Evolutionary conservation across 2,329 filamentous ascomycete genomes (phyloP), one percentile per base, ranked within the genome.

Genomic region (Verticillium zaregamsianum): DNA sequence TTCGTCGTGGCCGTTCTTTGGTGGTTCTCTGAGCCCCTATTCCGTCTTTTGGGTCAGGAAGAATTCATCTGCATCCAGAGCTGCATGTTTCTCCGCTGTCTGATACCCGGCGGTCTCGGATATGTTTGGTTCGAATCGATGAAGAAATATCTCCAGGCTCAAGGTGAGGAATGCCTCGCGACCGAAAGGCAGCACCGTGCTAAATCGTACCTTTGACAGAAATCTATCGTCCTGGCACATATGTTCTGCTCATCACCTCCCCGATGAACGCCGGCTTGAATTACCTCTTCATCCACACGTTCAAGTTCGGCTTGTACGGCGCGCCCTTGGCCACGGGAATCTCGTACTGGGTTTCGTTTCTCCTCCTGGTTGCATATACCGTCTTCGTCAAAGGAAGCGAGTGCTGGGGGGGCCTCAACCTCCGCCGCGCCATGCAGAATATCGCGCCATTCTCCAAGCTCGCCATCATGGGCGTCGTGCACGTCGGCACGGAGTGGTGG

Each of bases 401-500:
- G 67, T 93, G 91, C 73, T 96, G 92, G 92, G 90, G 89, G 55
- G 92, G 92, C 0, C 87, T 82, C 2, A 71, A 87, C 73, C 85
- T 85, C 7, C 80, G 81, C 4, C 82, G 82, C 57, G 89, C 88
- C 2, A 71, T 90, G n/a, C 78, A 83, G 1, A 90, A 93, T 68
- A 79, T 90, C 17, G 76, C 83, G 17, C 86, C 87, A 0, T 96
- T 96, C 71, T 82, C 90, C 1, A 86, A 87, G 11, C 85, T 96
- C 3, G 91, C 92, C 0, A 74, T 90, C 15, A 79, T 96, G 0
- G 93, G 92, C 0, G 81, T 96, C 52, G 77, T 96, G 3, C 92
- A 96, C 66, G 90, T 96, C 5, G 93, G 91, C 3, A 95, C 92
- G 0, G 93, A 96, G 75, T 96, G 92, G 92, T 96, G 92, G 92